Evolutionary conservation across 2,329 filamentous ascomycete genomes (phyloP).

Genomic region (Verticillium dahliae): DNA sequence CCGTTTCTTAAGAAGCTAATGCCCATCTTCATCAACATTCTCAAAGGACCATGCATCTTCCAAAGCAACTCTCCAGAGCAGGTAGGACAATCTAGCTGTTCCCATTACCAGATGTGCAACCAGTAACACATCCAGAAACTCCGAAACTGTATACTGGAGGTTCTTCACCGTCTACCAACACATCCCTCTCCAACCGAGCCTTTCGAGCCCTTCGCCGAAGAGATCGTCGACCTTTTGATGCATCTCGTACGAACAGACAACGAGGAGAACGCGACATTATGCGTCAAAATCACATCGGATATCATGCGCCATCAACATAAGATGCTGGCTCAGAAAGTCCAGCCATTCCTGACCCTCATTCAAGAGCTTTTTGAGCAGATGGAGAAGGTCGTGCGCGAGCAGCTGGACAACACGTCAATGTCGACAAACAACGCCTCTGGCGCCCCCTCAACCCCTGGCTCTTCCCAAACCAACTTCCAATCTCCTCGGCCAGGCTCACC

Average conservation of each 20-base stretch:
- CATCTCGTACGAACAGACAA: conserved; percentile 84
- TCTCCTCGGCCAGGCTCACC: conserved; percentile 88
- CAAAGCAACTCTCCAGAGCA: conserved; percentile 87
- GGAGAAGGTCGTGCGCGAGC: conserved; percentile 90
- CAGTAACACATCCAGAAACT: conserved; percentile 54
- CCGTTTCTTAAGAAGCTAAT: conserved; percentile 82
- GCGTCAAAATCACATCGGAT: conserved; percentile 97
- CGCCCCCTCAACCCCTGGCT: conserved; percentile 61
- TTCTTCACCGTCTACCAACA: conserved; percentile 78
- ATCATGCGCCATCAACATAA: conserved; percentile 90
- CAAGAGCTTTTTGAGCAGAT: conserved; percentile 94
- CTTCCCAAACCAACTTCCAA: conserved; percentile 67
- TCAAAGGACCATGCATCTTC: conserved; percentile 83
- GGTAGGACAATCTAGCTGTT: conserved; percentile 38
- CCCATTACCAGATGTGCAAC: background rate
- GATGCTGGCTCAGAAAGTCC: conserved; percentile 70
- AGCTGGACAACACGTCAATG: conserved; percentile 72
- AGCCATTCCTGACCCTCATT: conserved; percentile 84
- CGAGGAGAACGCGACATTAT: conserved; percentile 97
- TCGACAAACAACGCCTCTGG: conserved; percentile 43
- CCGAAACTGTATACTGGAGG: conserved; percentile 89
- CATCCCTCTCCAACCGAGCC: conserved; percentile 66
- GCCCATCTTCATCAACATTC: conserved; percentile 79
- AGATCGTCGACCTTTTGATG: conserved; percentile 88
- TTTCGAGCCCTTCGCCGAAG: conserved; percentile 81